Conservation (phyloP, 2,329 filamentous ascomycete genomes). For the Clathrospora elynae region DNA sequence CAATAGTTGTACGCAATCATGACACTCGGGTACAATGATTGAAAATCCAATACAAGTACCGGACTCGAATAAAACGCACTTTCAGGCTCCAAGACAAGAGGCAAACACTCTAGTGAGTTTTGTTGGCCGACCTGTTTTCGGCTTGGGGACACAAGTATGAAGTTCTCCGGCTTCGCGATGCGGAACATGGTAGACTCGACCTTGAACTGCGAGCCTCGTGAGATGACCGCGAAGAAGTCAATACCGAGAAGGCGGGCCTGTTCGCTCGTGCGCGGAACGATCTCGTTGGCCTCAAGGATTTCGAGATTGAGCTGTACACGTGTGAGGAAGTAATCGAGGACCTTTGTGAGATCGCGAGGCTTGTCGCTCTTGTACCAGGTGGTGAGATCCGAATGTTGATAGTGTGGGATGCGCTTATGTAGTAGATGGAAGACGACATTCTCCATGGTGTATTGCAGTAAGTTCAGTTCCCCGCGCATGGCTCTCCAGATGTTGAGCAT, state of each 20-base stretch:
- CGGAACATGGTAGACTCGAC: conserved; percentile 99
- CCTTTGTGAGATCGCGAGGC: conserved; percentile 70
- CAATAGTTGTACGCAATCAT: conserved; percentile 99
- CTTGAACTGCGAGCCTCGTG: conserved; percentile 94
- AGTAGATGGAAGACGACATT: conserved; percentile 92
- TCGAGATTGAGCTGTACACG: conserved; percentile 84
- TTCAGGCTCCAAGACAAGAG: conserved; percentile 95
- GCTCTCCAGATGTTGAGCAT: conserved; percentile 98
- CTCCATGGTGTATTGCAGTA: conserved; percentile 95
- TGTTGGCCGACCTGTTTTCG: conserved; percentile 90
- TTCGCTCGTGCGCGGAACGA: conserved; percentile 87
- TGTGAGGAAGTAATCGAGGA: conserved; percentile 76
- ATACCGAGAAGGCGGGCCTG: conserved; percentile 91
- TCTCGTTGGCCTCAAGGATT: conserved; percentile 86
- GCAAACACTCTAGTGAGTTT: conserved; percentile 91
- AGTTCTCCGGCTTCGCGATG: conserved; percentile 96
- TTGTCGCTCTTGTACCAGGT: conserved; percentile 76
- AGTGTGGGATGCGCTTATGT: conserved; percentile 86
- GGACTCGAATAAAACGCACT: conserved; percentile 93
- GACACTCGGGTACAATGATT: conserved; percentile 92
- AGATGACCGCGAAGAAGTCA: conserved; percentile 96
- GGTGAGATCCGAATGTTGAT: conserved; percentile 77
- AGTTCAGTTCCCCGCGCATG: conserved; percentile 88
- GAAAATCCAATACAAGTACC: conserved; percentile 89
- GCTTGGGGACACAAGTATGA: conserved; percentile 85